A percentile compares a stretch with the other conserved stretches of the same genome.
Evolutionary conservation across 2,329 filamentous ascomycete genomes (phyloP).

Genomic region (Cercospora nicotianae): DNA sequence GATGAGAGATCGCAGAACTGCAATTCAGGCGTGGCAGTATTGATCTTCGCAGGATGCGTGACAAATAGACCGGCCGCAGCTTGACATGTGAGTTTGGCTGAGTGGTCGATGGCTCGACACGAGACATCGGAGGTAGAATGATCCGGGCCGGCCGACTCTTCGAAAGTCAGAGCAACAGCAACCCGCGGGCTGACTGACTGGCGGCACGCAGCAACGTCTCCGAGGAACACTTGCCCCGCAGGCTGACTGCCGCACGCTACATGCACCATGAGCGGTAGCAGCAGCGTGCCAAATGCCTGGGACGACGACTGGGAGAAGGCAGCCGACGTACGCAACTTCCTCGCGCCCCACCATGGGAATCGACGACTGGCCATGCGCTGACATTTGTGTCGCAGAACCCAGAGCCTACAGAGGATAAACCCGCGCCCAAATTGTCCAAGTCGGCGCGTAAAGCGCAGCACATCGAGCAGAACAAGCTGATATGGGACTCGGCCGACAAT

Average conservation of each 20-base stretch:
- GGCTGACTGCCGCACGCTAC: constrained; percentile 7
- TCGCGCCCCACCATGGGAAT: neutral
- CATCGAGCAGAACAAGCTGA: constrained; percentile 75
- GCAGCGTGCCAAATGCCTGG: constrained; percentile 73
- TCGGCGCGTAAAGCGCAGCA: constrained; percentile 78
- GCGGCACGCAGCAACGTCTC: neutral
- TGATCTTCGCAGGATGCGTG: neutral
- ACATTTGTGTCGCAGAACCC: constrained; percentile 39
- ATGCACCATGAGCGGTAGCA: constrained; percentile 46
- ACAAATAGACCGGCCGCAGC: neutral
- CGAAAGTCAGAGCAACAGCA: neutral
- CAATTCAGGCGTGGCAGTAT: neutral
- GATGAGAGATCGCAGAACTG: neutral
- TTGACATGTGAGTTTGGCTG: neutral
- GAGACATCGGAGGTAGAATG: neutral
- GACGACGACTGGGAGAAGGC: constrained; percentile 85
- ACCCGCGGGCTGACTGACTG: neutral
- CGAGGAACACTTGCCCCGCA: constrained; percentile 5
- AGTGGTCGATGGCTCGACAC: neutral
- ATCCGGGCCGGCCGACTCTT: neutral
- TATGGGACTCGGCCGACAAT: constrained; percentile 89
- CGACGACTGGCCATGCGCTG: constrained; percentile 25
- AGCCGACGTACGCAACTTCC: constrained; percentile 61
- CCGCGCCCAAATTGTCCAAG: constrained; percentile 60
- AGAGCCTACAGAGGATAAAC: constrained; percentile 30